Evolutionary conservation across 2,329 filamentous ascomycete genomes (phyloP), one percentile per base, ranked within the genome.

Genomic region (Aspergillus sp.): DNA sequence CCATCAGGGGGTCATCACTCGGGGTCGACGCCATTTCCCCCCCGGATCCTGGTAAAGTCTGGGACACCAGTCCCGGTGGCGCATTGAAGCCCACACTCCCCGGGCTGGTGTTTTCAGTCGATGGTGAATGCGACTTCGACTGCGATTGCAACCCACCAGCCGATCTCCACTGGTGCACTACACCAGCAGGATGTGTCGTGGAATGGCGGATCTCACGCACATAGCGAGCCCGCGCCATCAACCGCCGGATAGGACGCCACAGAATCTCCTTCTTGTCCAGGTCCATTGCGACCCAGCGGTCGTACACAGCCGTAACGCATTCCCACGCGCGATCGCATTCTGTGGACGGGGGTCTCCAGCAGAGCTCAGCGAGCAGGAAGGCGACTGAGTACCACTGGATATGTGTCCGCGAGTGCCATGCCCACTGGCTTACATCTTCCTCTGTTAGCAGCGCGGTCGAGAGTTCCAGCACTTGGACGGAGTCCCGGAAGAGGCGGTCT

Each of bases 401-500:
- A 56, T 86, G 84, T 0, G 83, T 84, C 22, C 78, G 76, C 71
- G 85, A 86, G 1, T 86, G 76, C 85, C 84, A 88, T 32, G 80
- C 77, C 84, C 84, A 88, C 62, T 82, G 81, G 64, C 78, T 75
- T 0, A 82, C 84, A 1, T 79, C 73, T 18, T 78, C 75, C 64
- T 89, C 86, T 0, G 80, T 85, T 63, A 88, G 84, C 6, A 91
- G 75, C 1, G 86, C 77, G 52, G 86, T 76, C 12, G 83, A 84
- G 66, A 89, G 83, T 70, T 91, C 87, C 45, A 91, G 81, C 41
- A 91, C 85, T 64, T 91, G 87, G 32, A 91, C 79, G 1, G 87
- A 85, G 0, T 85, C 86, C 32, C 85, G 75, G 67, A 91, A 89
- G 0, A 92, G 79, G 3, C 54, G 51, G n/a, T 65, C 61, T 13